Conservation (phyloP, 2,329 filamentous ascomycete species). For the Monascus ruber region DNA sequence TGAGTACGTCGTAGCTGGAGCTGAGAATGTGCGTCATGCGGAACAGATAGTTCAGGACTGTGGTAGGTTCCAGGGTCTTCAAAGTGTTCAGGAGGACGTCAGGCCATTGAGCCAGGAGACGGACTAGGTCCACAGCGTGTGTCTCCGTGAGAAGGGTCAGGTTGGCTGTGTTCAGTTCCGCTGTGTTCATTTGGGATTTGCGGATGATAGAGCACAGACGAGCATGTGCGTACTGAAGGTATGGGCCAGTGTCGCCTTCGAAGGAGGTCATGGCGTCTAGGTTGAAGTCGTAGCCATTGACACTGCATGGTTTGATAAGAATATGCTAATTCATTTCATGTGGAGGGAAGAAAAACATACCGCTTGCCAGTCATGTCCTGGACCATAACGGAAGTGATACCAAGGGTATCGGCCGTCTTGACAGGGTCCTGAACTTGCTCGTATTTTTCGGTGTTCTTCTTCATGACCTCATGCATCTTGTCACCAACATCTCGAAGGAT, state of each 20-base stretch:
- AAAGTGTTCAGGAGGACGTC: conserved; percentile 53
- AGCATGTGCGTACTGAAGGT: conserved; percentile 54
- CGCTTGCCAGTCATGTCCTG: conserved; percentile 96
- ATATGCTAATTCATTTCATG: neutral
- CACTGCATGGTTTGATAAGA: conserved; percentile 20
- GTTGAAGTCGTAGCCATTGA: conserved; percentile 56
- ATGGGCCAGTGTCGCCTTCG: conserved; percentile 55
- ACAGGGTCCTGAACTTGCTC: conserved; percentile 74
- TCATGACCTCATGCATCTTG: conserved; percentile 98
- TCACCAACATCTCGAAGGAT: conserved; percentile 72
- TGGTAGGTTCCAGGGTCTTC: conserved; percentile 56
- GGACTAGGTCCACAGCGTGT: conserved; percentile 51
- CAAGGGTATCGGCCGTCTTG: conserved; percentile 72
- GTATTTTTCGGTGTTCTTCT: conserved; percentile 81
- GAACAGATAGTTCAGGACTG: conserved; percentile 56
- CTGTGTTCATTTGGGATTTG: conserved; percentile 39
- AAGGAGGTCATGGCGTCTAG: conserved; percentile 55
- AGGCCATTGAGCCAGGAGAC: conserved; percentile 52
- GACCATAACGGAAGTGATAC: conserved; percentile 93
- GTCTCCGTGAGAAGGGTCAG: conserved; percentile 49
- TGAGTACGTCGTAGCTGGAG: conserved; percentile 51
- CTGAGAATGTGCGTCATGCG: conserved; percentile 53
- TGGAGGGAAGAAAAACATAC: conserved; percentile 31
- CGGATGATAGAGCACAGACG: conserved; percentile 49
- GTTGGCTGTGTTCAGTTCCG: conserved; percentile 44